Evolutionary conservation across 78 protist species (phyloP), one percentile per base, ranked within the genome.

Genomic region (Speleostelium caveatum): DNA sequence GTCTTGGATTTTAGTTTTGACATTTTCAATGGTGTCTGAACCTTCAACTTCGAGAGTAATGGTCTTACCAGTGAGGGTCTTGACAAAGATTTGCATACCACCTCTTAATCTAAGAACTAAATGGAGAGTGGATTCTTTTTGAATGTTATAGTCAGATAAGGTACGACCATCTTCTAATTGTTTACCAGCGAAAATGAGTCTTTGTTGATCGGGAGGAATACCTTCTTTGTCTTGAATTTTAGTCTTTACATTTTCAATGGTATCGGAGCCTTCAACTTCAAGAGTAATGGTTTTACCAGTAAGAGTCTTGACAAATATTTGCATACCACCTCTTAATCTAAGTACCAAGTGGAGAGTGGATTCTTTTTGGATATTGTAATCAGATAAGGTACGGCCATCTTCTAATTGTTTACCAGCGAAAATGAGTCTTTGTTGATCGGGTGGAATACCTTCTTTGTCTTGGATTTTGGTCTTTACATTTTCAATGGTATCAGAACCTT

Each of bases 141-240:
- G 99, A 92, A 98, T 97, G 96, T 97, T 97, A 96, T 98, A 98
- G 94, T 97, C 99, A 32, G 91, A 17, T 3, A 98, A 93, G 41
- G 98, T 97, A 75, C 98, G 96, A 39, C 98, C 99, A n/a, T 97
- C 99, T 74, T 99, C 99, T 85, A 99, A 96, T 77, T 98, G 99
- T 97, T 97, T 98, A 72, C 99, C 99, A 61, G 99, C 99, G 76
- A 98, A 99, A 93, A 98, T 99, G 68, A 99, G 95, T 35, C 99
- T 89, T 95, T 99, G 99, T 73, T 97, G 99, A 63, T 99, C 99
- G 14, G 98, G 98, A 72, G 99, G 99, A 63, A 98, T 97, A 21
- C 99, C 99, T 90, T 98, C 99, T 92, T 98, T 97, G 94, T 97
- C 98, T 79, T 97, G 98, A 87, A 98, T 98, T 95, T 97, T 97